phyloP scores from a whole-genome alignment of 257 asterid genomes.

The Rhazya stricta region DNA sequence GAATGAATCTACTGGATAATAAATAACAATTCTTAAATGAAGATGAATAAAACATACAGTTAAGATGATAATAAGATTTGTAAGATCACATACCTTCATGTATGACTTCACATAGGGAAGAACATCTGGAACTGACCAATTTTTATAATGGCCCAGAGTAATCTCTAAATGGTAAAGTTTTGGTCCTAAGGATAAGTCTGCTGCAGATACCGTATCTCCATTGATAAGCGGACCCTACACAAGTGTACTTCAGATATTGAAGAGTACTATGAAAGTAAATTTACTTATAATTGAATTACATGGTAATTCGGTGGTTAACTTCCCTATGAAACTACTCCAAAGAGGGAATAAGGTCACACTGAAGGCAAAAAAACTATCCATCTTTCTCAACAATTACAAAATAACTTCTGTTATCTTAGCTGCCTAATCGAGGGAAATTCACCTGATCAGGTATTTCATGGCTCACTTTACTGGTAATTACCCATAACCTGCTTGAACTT shows the following conservation, averaged over 20 bases:
- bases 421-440: not conserved
- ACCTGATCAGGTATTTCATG: not conserved
- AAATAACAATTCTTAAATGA: not conserved
- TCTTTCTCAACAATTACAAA: not conserved
- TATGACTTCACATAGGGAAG: constrained; percentile 61
- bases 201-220: constrained; percentile 69
- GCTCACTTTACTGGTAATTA: not conserved
- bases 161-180: constrained; percentile 89
- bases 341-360: not conserved
- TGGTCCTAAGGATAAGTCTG: constrained; percentile 94
- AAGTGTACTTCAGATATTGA: not conserved
- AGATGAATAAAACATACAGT: not conserved
- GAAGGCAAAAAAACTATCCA: not conserved
- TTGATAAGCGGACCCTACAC: constrained; percentile 73
- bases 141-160: constrained; percentile 73
- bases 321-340: not conserved
- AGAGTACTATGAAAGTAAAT: not conserved
- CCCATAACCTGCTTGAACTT: not conserved
- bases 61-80: not conserved
- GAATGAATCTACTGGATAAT: not conserved
- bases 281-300: not conserved
- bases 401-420: not conserved
- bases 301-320: not conserved
- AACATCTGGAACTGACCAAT: constrained; percentile 85
- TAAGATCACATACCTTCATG: constrained; percentile 56